Evolutionary conservation across 208 protist species (phyloP), one percentile per base, ranked within the genome.

Genomic region (Porcisia deanei): DNA sequence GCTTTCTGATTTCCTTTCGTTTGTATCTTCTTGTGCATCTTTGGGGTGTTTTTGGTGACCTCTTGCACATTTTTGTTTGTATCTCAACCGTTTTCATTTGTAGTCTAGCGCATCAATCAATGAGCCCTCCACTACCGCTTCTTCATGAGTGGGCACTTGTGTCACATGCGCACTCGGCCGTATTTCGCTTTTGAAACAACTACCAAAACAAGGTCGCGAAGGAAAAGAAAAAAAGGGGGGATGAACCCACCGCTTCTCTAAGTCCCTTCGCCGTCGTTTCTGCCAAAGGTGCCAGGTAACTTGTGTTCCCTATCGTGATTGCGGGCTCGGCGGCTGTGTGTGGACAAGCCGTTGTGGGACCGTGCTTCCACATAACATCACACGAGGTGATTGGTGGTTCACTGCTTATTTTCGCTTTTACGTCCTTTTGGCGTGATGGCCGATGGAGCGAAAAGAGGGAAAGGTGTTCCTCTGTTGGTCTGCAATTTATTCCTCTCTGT

Each of bases 81-180:
- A 65, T 37, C 71, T 57, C 41, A 57, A 1, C 30, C 37, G 53
- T 68, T 47, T 64, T 75, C 71, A 45, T 20, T 58, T 18, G n/a
- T 8, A 18, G 39, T 30, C 43, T 4, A 16, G n/a, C 34, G 16
- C 34, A n/a, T 20, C 7, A 22, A 45, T 9, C 37, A 12, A 52
- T 52, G 10, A 52, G 10, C 37, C 65, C 54, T 52, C 20, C 53
- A 64, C 41, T 61, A 30, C 30, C 30, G 30, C 47, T 77, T 22
- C 47, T 54, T 41, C 39, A 5, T 12, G 47, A 52, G 47, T 14
- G 47, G 47, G 10, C 5, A 52, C 47, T 5, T 52, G 8, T 12
- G 47, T 52, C 10, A 52, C 47, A 52, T 52, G 47, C 5, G 10
- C 10, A 52, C 47, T 52, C 47, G 47, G 5, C 47, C 10, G 47